Conservation (phyloP, 2,329 filamentous ascomycete species). For the Colletotrichum sp. region DNA sequence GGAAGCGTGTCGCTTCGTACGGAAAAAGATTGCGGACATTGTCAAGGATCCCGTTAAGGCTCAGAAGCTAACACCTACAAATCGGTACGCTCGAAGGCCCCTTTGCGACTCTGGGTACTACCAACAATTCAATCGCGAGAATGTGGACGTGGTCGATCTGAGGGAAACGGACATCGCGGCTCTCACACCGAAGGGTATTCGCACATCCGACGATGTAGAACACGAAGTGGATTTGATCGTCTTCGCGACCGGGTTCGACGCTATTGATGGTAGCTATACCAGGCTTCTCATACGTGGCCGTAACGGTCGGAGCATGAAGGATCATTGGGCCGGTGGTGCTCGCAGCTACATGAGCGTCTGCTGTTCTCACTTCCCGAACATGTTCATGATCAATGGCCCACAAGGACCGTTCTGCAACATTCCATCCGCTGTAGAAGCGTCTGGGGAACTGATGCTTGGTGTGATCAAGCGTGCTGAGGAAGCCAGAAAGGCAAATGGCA, state of each 20-base stretch:
- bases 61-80: conserved; percentile 17
- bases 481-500: background rate
- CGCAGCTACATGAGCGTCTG: background rate
- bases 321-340: background rate
- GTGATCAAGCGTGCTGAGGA: background rate
- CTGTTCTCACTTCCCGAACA: conserved; percentile 34
- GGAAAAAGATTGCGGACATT: conserved; percentile 25
- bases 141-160: background rate
- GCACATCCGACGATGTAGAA: background rate
- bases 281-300: background rate
- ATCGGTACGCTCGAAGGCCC: conserved; percentile 13
- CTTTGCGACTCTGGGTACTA: background rate
- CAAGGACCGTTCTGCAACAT: background rate
- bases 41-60: conserved; percentile 26
- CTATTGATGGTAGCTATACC: background rate
- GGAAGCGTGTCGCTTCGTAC: conserved; percentile 25
- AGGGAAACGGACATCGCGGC: background rate
- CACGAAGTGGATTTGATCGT: background rate
- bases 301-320: background rate
- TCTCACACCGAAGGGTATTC: background rate
- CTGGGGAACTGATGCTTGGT: background rate
- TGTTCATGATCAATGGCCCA: conserved; percentile 2
- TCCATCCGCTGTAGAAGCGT: background rate
- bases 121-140: background rate
- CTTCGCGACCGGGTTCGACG: background rate